phyloP scores from a whole-genome alignment of 371 early-diverging fungal species.

The Mucor sp. region DNA sequence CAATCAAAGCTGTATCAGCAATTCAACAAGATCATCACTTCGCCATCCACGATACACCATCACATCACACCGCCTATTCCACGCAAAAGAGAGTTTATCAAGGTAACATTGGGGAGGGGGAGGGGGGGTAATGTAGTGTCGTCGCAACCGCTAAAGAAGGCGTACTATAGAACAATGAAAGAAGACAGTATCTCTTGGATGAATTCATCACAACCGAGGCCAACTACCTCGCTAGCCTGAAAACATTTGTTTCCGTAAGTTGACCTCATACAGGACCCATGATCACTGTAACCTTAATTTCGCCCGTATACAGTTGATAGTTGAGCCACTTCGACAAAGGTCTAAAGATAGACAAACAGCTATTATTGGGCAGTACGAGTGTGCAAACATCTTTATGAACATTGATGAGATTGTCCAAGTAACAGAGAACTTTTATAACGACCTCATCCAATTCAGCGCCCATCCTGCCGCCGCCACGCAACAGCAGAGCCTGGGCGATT shows the following conservation, averaged over 20 bases:
- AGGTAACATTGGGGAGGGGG: slow-evolving; percentile 14
- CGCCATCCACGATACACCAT: slow-evolving; percentile 6
- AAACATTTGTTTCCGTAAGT: slow-evolving; percentile 19
- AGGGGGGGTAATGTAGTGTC: neutral
- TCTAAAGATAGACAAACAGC: slow-evolving; percentile 21
- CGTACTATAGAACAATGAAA: slow-evolving; percentile 14
- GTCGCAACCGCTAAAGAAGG: neutral
- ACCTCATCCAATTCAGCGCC: slow-evolving; percentile 5
- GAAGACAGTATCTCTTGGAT: slow-evolving; percentile 15
- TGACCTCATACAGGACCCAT: neutral
- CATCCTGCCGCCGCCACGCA: neutral
- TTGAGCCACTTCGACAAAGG: slow-evolving; percentile 19
- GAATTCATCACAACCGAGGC: slow-evolving; percentile 28
- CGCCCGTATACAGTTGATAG: slow-evolving; percentile 12
- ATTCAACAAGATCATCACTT: slow-evolving; percentile 14
- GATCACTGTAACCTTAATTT: neutral
- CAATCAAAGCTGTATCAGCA: slow-evolving; percentile 8
- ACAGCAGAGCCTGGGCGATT: slow-evolving; percentile 13
- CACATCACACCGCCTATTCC: slow-evolving; percentile 4
- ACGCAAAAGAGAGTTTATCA: slow-evolving; percentile 17
- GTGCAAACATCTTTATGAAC: slow-evolving; percentile 30
- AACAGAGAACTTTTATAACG: slow-evolving; percentile 17
- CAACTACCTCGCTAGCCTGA: slow-evolving; percentile 18
- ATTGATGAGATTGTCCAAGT: slow-evolving; percentile 26
- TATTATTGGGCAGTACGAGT: slow-evolving; percentile 26